Evolutionary conservation across 352 stramenopile genomes (phyloP).

Genomic region (Pythium phragmiticola): DNA sequence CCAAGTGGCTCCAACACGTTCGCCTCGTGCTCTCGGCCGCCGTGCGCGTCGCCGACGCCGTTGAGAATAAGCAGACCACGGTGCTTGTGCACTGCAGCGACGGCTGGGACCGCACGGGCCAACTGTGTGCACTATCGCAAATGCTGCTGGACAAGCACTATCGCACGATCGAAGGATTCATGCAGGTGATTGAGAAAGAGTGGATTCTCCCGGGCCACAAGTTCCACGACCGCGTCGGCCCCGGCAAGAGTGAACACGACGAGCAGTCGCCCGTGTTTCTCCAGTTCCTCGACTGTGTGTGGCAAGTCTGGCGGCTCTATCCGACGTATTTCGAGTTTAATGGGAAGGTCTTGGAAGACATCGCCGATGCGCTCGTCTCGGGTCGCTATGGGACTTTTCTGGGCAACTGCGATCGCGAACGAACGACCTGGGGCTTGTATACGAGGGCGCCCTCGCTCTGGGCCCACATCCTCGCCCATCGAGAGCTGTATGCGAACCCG

Average conservation of each 20-base stretch:
- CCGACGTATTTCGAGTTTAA: conserved; percentile 89
- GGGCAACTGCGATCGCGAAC: conserved; percentile 85
- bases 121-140: conserved; percentile 83
- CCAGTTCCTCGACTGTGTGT: conserved; percentile 90
- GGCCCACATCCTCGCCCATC: conserved; percentile 49
- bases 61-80: conserved; percentile 68
- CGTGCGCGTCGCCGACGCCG: conserved; percentile 55
- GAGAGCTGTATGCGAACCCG: conserved; percentile 54
- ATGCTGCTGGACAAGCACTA: conserved; percentile 89
- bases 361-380: conserved; percentile 76
- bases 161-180: conserved; percentile 79
- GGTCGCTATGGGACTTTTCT: conserved; percentile 85
- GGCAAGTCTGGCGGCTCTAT: conserved; percentile 78
- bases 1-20: conserved; percentile 78
- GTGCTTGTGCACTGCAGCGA: conserved; percentile 92
- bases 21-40: conserved; percentile 68
- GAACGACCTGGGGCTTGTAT: conserved; percentile 43
- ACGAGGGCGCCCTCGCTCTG: conserved; percentile 74
- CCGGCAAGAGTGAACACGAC: conserved; percentile 65
- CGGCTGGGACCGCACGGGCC: conserved; percentile 90
- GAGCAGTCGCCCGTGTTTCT: conserved; percentile 88
- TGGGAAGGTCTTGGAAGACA: conserved; percentile 52
- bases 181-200: conserved; percentile 82
- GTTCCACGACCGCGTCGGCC: conserved; percentile 83
- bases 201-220: conserved; percentile 87